A percentile compares a stretch with the other conserved stretches of the same genome.
phyloP scores from a whole-genome alignment of 2,329 filamentous ascomycete genomes.

The Westerdykella aurantiaca region DNA sequence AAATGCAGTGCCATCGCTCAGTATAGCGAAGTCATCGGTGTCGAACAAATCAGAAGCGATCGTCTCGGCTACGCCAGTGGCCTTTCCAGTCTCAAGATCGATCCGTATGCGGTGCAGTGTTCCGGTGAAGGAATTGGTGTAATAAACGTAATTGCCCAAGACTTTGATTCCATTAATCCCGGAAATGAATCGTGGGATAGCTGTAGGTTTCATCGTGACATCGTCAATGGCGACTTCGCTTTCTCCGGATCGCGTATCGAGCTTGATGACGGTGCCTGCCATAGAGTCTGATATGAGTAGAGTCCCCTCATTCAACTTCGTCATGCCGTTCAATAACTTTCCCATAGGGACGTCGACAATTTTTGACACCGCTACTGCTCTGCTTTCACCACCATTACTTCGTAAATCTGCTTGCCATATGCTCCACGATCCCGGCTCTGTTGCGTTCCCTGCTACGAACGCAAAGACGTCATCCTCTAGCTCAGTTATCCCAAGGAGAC shows the following conservation, averaged over 20 bases:
- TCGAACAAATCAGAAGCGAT: slow-evolving; percentile 1
- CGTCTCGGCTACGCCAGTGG: slow-evolving; percentile 3
- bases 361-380: slow-evolving; percentile 2
- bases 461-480: slow-evolving; percentile 29
- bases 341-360: slow-evolving; percentile 11
- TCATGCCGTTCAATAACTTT: slow-evolving; percentile 20
- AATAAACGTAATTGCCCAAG: slow-evolving; percentile 14
- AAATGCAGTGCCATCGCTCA: slow-evolving; percentile 12
- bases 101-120: slow-evolving; percentile 13
- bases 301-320: slow-evolving; percentile 9
- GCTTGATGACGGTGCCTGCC: slow-evolving; percentile 11
- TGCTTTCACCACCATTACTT: neutral
- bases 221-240: slow-evolving; percentile 10
- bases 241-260: slow-evolving; percentile 9
- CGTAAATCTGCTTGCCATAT: slow-evolving; percentile 18
- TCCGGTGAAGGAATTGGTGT: slow-evolving; percentile 11
- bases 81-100: slow-evolving; percentile 4
- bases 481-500: slow-evolving; percentile 37
- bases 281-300: slow-evolving; percentile 21
- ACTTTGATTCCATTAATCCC: slow-evolving; percentile 22
- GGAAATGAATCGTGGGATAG: slow-evolving; percentile 5
- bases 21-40: slow-evolving; percentile 18
- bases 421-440: slow-evolving; percentile 3
- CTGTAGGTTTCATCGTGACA: slow-evolving; percentile 8
- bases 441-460: slow-evolving; percentile 18